Evolutionary conservation across 106 monocot genomes (phyloP).

Genomic region (Acorus gramineus): DNA sequence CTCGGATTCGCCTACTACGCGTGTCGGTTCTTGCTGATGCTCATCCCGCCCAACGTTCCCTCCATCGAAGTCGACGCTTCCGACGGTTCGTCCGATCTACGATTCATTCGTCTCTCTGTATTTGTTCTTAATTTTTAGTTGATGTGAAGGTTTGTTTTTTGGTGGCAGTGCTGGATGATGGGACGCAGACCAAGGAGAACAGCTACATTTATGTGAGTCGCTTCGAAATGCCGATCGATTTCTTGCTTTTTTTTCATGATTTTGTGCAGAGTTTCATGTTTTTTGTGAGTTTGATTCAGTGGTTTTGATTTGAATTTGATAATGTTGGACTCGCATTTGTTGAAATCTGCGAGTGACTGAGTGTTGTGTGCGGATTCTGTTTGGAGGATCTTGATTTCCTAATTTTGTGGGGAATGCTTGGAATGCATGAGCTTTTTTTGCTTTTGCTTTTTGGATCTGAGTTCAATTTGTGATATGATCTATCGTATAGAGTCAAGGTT

Average conservation of each 20-base stretch:
- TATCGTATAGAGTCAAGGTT: too few relatives aligned
- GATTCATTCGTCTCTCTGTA: too few relatives aligned
- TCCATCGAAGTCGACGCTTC: slow-evolving; percentile 97
- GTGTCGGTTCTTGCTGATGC: slow-evolving; percentile 78
- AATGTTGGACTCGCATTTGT: too few relatives aligned
- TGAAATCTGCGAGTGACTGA: too few relatives aligned
- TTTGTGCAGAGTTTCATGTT: background rate
- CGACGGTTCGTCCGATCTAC: slow-evolving; percentile 36
- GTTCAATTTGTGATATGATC: too few relatives aligned
- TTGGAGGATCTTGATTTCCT: too few relatives aligned
- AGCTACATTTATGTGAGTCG: slow-evolving; percentile 93
- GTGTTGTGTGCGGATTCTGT: too few relatives aligned
- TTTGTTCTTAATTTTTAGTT: too few relatives aligned
- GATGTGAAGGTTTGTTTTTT: too few relatives aligned
- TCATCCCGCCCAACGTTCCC: slow-evolving; percentile 92
- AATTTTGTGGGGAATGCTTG: too few relatives aligned
- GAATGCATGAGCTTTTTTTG: too few relatives aligned
- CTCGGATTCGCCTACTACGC: slow-evolving; percentile 52
- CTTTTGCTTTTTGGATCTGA: too few relatives aligned
- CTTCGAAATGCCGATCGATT: slow-evolving; percentile 2
- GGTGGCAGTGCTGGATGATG: slow-evolving; percentile 32
- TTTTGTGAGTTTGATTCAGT: background rate
- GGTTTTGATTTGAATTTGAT: background rate
- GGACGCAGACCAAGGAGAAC: slow-evolving; percentile 74
- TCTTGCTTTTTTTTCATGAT: background rate